Percentiles rank a stretch among this genome's conserved stretches.
phyloP scores from a whole-genome alignment of 2,329 filamentous ascomycete species.

The Penicillium sp. region DNA sequence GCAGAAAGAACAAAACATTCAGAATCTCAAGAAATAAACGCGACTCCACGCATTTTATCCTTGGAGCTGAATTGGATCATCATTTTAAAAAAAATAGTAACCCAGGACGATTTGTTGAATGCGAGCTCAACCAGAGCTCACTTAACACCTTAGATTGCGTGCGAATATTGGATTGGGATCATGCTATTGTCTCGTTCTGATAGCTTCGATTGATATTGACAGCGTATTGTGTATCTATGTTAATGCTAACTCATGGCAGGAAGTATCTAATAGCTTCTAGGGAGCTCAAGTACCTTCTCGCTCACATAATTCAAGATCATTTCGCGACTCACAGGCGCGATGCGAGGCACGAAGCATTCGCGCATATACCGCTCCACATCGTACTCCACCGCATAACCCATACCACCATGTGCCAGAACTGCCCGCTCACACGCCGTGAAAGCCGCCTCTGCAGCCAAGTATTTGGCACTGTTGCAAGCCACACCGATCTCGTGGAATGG shows the following conservation, averaged over 20 bases:
- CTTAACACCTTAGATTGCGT: no score
- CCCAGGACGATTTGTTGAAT: no score
- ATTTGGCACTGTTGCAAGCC: constrained; percentile 69
- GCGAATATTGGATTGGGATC: no score
- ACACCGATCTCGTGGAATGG: constrained; percentile 60
- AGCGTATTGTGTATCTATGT: background rate
- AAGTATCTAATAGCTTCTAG: constrained; percentile 42
- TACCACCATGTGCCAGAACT: constrained; percentile 58
- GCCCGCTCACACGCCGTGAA: constrained; percentile 61
- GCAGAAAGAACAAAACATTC: no score
- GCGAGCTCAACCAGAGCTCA: no score
- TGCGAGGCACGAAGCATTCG: constrained; percentile 59
- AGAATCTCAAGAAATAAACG: no score
- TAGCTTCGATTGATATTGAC: background rate
- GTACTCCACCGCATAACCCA: constrained; percentile 64
- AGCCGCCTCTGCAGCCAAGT: constrained; percentile 60
- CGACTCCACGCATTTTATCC: no score
- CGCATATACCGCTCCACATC: constrained; percentile 61
- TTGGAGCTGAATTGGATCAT: no score
- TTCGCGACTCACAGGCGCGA: constrained; percentile 58
- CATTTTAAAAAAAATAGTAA: no score
- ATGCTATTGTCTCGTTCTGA: background rate
- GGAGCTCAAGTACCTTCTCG: constrained; percentile 45
- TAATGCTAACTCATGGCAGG: background rate
- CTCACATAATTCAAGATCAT: constrained; percentile 49